A percentile compares a stretch with the other conserved stretches of the same genome.
These are phyloP conservation scores for Claviceps paspali DNA, from an alignment of 2,329 filamentous ascomycete genomes.

Conservation along the genomic window DNA sequence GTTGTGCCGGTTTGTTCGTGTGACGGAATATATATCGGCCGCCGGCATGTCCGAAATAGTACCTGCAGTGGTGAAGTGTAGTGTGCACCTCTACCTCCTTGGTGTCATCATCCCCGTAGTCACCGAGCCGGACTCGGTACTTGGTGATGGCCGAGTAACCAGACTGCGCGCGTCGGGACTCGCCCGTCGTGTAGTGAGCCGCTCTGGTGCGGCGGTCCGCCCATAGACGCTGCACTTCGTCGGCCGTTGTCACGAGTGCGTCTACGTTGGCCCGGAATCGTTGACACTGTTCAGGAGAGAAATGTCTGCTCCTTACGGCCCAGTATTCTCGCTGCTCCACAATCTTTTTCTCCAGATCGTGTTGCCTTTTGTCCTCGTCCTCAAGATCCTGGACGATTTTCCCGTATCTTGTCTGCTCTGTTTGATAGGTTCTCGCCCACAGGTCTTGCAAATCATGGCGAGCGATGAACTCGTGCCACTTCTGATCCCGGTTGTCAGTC, in stretches of 20 bases:
- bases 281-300: not conserved
- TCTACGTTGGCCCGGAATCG: not conserved
- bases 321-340: not conserved
- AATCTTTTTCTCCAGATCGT: not conserved
- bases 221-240: not conserved
- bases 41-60: conserved; percentile 12
- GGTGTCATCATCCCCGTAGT: not conserved
- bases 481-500: not conserved
- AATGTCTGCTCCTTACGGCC: not conserved
- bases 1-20: not conserved
- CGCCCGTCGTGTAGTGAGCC: no score
- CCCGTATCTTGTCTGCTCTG: conserved; percentile 4
- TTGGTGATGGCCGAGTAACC: not conserved
- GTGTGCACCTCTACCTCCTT: not conserved
- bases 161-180: no score
- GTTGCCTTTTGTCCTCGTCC: not conserved
- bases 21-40: conserved; percentile 17
- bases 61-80: conserved; percentile 4
- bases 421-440: not conserved
- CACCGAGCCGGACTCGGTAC: conserved; percentile 1
- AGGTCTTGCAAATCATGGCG: not conserved
- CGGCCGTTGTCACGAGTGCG: not conserved
- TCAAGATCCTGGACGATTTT: not conserved
- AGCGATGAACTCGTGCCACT: not conserved
- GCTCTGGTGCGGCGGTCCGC: not conserved